Evolutionary conservation across 1,284 basidiomycete genomes (phyloP), one percentile per base, ranked within the genome.

Genomic region (Rhodotorula sp.): DNA sequence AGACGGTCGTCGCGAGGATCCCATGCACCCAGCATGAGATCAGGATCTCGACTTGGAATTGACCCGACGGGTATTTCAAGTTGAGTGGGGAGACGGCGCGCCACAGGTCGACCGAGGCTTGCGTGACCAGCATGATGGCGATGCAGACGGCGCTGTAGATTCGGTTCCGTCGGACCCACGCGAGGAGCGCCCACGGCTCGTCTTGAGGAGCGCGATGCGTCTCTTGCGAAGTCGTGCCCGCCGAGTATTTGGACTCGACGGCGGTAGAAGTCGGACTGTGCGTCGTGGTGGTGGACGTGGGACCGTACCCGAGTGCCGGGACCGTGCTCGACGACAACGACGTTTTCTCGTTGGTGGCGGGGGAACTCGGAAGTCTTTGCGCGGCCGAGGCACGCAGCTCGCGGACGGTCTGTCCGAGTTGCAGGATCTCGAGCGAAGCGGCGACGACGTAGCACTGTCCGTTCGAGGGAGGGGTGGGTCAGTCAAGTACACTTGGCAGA

Each of bases 11-110:
- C 6, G 66, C 56, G 18, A 74, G 62, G 43, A 74, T 38, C 16
- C 67, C 70, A 48, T 71, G 71, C 16, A 69, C 21, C 63, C 66
- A 74, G 31, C 61, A 62, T 2, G 69, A 66, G 10, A 70, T 50
- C 34, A 73, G 68, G 0, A 68, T 49, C 34, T 70, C 69, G 18
- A 58, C 58, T 23, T 63, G 54, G 60, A 67, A 73, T 47, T 68
- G 68, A 3, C 60, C 59, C 16, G 49, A 50, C 38, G 59, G 52
- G 38, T 59, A 62, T 4, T 6, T 18, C 43, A 69, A 19, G 7
- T 60, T 57, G 4, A 71, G 47, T 18, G 64, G 70, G 4, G 62
- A 55, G 7, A 64, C 6, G 5, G 55, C 72, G 57, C 68, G 63
- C 72, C 69, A 73, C 0, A 73, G 28, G 5, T 45, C 48, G 18